Evolutionary conservation across 306 rosid species (phyloP), one percentile per base, ranked within the genome.

Genomic region (Dryas drummondii): DNA sequence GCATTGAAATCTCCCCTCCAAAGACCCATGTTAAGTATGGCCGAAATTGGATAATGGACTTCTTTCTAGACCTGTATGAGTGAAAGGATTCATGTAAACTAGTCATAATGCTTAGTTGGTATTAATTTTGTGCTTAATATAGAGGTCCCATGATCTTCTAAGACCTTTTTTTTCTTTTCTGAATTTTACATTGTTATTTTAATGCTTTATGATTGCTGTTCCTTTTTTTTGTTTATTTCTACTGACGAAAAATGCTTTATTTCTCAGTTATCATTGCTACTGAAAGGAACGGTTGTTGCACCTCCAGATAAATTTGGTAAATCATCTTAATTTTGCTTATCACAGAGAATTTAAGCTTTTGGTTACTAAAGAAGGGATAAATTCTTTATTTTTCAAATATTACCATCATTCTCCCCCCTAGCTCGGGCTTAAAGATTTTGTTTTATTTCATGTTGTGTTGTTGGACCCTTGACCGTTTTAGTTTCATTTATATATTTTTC

Each of bases 231-330:
- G 11, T 11, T 32, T 62, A 47, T 70, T 11, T 44, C 47, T 69
- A 70, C 67, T 80, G 75, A 80, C 70, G 65, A 61, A 68, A 51
- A 32, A 68, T 76, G 71, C 47, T 83, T 79, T 81, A 14, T 78
- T 83, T 42, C 70, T 80, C 97, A 94, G 97, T 78, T 94, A 82
- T 94, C 99, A 2, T 85, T 94, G 86, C 88, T 94, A 70, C 84
- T 94, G 77, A 94, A 92, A 86, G 99, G 99, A 78, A 90, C 97
- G 59, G 96, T 94, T 71, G 91, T 94, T 68, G 99, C 99, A 7
- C 97, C 99, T 50, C 99, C 99, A 9, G 98, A 94, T 80, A 94
- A 88, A 82, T 94, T 90, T 85, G 98, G 98, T 94, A 87, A 84
- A 65, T 78, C 63, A 76, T 50, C 84, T 83, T 67, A 27, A 14